Evolutionary conservation across 2,329 filamentous ascomycete genomes (phyloP), one percentile per base, ranked within the genome.

Genomic region (Arthrobotrys sphaeroides): DNA sequence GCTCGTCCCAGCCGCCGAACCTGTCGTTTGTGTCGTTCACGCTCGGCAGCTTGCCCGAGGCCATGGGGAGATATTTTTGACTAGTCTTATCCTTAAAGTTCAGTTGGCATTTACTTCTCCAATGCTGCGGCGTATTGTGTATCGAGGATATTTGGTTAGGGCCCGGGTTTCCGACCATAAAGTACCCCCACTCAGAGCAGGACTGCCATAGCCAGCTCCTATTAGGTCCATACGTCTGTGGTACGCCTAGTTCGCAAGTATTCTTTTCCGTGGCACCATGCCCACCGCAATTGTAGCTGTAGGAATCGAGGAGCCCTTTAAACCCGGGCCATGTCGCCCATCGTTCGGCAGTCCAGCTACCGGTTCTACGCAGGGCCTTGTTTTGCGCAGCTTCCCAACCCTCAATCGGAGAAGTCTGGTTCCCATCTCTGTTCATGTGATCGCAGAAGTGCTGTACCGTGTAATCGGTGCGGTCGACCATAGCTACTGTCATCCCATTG

Each of bases 141-240:
- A 82, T 83, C 13, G 84, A 85, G 24, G 85, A 80, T 6, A 87
- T 80, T 36, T 85, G 83, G 67, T 84, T 82, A 16, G 81, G 78
- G n/a, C 85, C 85, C 0, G 84, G 79, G 77, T 87, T 87, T 33
- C 84, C 83, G 60, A 82, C 82, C 78, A 85, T 84, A 78, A 84
- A 85, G 79, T 82, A 87, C 7, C 85, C 86, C 83, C 84, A 86
- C 78, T 87, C 83, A 1, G 83, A 85, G 79, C 86, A 87, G 78
- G 84, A 85, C 78, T 87, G 72, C 62, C 64, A 75, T 9, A 5
- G 0, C 72, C 72, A 75, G 20, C 47, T 36, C 13, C 57, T 31
- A 28, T 59, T 26, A 1, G 64, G 59, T 1, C 33, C 1, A 5
- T 20, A 5, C 16, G 5, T 9, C 1, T n/a, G 2, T 3, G 12